These are phyloP conservation scores for Phaffomyces opuntiae DNA, from an alignment of 805 yeast genomes.

Conservation along the genomic window DNA sequence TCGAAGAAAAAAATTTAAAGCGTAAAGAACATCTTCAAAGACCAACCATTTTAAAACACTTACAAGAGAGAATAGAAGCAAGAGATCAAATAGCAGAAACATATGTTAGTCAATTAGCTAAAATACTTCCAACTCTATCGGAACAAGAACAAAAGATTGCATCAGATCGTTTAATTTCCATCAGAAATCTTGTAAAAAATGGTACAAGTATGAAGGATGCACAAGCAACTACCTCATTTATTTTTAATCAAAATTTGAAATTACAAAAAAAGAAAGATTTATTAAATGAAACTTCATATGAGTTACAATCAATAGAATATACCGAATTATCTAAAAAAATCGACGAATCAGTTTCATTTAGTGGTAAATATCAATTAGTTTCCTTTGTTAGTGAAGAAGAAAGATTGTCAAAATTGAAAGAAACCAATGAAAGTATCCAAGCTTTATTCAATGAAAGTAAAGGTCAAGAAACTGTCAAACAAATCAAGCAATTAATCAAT, in stretches of 20 bases:
- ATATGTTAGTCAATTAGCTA: constrained; percentile 28
- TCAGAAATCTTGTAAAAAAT: constrained; percentile 48
- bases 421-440: constrained; percentile 17
- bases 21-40: constrained; percentile 60
- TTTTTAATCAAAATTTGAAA: constrained; percentile 37
- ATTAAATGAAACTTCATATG: constrained; percentile 27
- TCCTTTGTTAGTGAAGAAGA: constrained; percentile 31
- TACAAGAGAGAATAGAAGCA: constrained; percentile 33
- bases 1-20: constrained; percentile 54
- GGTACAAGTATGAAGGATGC: constrained; percentile 58
- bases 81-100: constrained; percentile 26
- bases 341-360: constrained; percentile 44
- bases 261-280: constrained; percentile 9
- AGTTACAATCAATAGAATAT: constrained; percentile 25
- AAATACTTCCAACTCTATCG: constrained; percentile 17
- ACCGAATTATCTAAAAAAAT: constrained; percentile 27
- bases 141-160: constrained; percentile 31
- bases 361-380: constrained; percentile 34
- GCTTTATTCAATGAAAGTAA: constrained; percentile 14
- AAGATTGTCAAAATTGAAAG: constrained; percentile 20
- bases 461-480: constrained; percentile 26
- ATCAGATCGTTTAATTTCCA: constrained; percentile 44
- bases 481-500: constrained; percentile 37
- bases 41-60: constrained; percentile 39
- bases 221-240: constrained; percentile 47